Evolutionary conservation across 306 rosid species (phyloP).

Genomic region (Ormosia emarginata): DNA sequence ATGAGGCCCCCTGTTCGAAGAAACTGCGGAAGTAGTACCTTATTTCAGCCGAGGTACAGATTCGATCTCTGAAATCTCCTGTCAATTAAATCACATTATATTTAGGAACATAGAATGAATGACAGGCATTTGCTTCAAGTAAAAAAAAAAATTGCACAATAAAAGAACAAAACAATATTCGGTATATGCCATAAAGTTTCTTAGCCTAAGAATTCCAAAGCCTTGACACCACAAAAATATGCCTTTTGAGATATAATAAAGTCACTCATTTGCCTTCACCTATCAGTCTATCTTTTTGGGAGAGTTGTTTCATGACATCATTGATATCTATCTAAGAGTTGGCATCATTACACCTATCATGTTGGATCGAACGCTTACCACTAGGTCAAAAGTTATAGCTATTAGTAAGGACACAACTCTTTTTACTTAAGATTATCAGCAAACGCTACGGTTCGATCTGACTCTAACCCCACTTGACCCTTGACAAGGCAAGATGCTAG

Average conservation of each 20-base stretch:
- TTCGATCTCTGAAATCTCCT: slow-evolving; percentile 56
- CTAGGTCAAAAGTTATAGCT: no score
- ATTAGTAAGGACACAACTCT: no score
- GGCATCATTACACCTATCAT: no score
- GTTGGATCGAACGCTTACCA: no score
- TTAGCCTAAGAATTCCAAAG: not conserved
- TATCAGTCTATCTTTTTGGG: no score
- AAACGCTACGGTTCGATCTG: no score
- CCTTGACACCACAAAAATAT: not conserved
- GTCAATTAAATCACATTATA: slow-evolving; percentile 24
- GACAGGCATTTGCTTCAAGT: not conserved
- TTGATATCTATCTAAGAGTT: no score
- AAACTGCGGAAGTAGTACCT: slow-evolving; percentile 52
- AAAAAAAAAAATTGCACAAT: not conserved
- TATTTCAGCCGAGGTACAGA: slow-evolving; percentile 64
- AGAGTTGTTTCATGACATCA: no score
- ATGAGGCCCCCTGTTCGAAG: slow-evolving; percentile 3
- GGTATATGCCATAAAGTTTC: not conserved
- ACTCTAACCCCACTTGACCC: no score
- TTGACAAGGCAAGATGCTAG: no score
- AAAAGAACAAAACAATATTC: not conserved
- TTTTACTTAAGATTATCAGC: no score
- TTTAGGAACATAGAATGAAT: slow-evolving; percentile 10
- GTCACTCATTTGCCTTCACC: no score
- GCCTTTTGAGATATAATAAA: not conserved